phyloP scores from a whole-genome alignment of 257 asterid species.

The Solanum appendiculatum region DNA sequence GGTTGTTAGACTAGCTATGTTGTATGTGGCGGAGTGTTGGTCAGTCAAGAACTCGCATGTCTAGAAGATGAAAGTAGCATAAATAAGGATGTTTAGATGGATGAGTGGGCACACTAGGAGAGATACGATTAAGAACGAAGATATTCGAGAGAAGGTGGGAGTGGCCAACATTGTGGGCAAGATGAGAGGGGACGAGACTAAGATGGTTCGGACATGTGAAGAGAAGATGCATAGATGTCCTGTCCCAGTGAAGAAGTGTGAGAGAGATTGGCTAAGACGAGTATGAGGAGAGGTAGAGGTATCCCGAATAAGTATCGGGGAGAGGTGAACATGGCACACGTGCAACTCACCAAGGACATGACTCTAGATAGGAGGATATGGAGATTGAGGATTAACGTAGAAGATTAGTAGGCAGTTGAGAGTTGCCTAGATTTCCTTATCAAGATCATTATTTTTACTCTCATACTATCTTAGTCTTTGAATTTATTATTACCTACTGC shows the following conservation, averaged over 20 bases:
- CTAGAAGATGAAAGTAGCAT: neutral
- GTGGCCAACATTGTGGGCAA: neutral
- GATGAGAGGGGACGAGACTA: neutral
- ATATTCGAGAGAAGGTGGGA: neutral
- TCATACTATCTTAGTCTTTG: neutral
- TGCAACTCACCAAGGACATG: neutral
- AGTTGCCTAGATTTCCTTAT: neutral
- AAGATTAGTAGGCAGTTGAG: neutral
- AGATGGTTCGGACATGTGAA: neutral
- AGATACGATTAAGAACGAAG: neutral
- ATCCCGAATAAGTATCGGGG: neutral
- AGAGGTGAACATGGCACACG: no score
- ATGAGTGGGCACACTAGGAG: neutral
- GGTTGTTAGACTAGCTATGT: neutral
- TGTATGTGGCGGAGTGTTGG: neutral
- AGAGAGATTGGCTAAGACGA: neutral
- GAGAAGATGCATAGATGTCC: neutral
- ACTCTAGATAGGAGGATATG: neutral
- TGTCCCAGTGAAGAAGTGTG: neutral
- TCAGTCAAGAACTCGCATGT: neutral
- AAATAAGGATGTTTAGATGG: neutral
- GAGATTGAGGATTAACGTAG: neutral
- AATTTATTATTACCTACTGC: neutral
- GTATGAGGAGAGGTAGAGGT: neutral
- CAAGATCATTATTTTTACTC: neutral